Base-by-base conservation (phyloP, 2,329 filamentous ascomycete genomes). In the Cadophora sp. region DNA sequence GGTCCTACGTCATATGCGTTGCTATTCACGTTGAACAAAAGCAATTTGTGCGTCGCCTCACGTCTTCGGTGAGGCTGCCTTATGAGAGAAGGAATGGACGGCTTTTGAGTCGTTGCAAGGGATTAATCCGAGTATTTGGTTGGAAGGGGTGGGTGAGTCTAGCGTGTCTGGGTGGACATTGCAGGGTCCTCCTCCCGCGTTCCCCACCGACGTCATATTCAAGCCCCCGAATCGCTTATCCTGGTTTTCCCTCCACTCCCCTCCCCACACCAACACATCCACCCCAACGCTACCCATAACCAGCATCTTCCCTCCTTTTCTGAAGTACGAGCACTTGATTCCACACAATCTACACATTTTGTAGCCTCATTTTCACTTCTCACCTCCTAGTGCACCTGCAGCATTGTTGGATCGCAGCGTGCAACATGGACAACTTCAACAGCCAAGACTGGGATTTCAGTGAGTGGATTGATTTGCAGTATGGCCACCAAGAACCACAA, bases 361-460 rank as follows among this genome's bases (percentile, higher is more conserved):
- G 12, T 55, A 4, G 26, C 51, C 51, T 50, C n/a, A 24, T 29
- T 31, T 55, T 55, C 26, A 8, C 24, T 31, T 29, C 26, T 31
- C 51, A 19, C 7, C 40, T 19, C 11, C 19, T 51, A 27, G 29
- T 50, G 31, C 31, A 37, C 26, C 34, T 27, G 37, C 43, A n/a
- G 29, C 51, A 14, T 53, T 55, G 51, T 31, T 55, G 14, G 29
- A 14, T 19, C 7, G 29, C 27, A 55, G 29, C 51, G 51, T 55
- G 51, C 51, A 55, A 55, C 51, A 55, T 55, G 51, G 24, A 22
- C 26, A 16, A 31, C 24, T 55, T 43, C 31, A 65, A 64, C 12
- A 43, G 40, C 51, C n/a, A 65, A 24, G 46, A 50, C 19, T 50
- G 46, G 46, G n/a, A 50, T 50, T 50, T 50, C 46, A 24, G 22